Percentiles rank a stretch among this genome's conserved stretches.
These are phyloP conservation scores for Aspergillus transmontanensis DNA, from an alignment of 2,329 filamentous ascomycete species.

Conservation along the genomic window DNA sequence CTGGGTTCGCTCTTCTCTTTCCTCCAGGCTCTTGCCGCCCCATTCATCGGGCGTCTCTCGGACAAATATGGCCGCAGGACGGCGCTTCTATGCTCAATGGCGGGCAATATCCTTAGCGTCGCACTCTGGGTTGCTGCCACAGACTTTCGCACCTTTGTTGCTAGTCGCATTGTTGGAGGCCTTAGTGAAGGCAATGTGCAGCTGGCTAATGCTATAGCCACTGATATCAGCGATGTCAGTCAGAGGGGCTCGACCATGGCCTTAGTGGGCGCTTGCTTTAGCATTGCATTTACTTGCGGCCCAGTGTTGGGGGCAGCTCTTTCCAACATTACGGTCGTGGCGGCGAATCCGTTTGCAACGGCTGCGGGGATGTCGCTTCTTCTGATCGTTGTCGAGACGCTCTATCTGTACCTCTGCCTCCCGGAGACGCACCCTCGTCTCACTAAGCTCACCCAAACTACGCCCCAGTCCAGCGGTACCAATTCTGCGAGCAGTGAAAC, in stretches of 20 bases:
- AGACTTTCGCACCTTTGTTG: constrained; percentile 93
- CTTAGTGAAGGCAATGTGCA: constrained; percentile 97
- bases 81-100: constrained; percentile 88
- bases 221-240: constrained; percentile 86
- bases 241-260: constrained; percentile 92
- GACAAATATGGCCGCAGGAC: constrained; percentile 85
- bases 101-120: constrained; percentile 88
- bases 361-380: constrained; percentile 85
- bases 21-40: constrained; percentile 88
- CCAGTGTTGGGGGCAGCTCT: constrained; percentile 88
- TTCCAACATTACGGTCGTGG: constrained; percentile 73
- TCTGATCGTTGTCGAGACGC: constrained; percentile 81
- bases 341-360: constrained; percentile 89
- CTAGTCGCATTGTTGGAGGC: constrained; percentile 88
- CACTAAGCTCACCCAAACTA: constrained; percentile 40
- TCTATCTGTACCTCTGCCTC: constrained; percentile 80
- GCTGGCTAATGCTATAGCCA: constrained; percentile 92
- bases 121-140: constrained; percentile 91
- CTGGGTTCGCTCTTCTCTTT: constrained; percentile 92
- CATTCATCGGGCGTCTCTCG: constrained; percentile 84
- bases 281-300: constrained; percentile 94
- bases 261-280: constrained; percentile 93
- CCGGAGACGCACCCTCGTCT: constrained; percentile 79
- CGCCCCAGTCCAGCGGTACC: constrained; percentile 21
- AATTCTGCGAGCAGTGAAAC: neutral